phyloP scores from a whole-genome alignment of 176 grass and related monocot species.

The Pharus latifolius region DNA sequence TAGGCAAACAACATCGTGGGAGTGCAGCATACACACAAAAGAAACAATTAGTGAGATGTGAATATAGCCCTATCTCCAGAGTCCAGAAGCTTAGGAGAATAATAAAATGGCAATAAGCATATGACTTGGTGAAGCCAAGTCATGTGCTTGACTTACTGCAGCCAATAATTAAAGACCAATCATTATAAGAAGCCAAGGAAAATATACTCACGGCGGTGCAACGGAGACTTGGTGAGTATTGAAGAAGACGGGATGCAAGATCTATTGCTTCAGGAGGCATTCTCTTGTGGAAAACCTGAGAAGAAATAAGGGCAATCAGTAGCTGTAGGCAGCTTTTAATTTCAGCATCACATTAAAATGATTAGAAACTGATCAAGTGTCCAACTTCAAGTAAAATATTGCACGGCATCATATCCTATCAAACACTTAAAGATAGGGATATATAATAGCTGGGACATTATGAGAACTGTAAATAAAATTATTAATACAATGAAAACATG shows the following conservation, averaged over 20 bases:
- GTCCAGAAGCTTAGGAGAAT: too few relatives aligned
- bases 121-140: too few relatives aligned
- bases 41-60: neutral
- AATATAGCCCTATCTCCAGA: too few relatives aligned
- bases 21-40: neutral
- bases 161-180: neutral
- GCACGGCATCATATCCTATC: neutral
- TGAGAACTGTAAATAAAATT: neutral
- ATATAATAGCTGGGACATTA: neutral
- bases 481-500: neutral
- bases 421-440: neutral
- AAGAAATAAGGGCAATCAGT: neutral
- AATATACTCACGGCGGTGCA: slow-evolving; percentile 39
- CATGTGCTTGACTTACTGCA: neutral
- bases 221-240: slow-evolving; percentile 53
- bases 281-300: slow-evolving; percentile 51
- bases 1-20: neutral
- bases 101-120: too few relatives aligned
- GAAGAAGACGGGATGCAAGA: slow-evolving; percentile 47
- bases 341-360: neutral
- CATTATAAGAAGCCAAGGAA: neutral
- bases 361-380: neutral
- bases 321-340: neutral
- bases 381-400: neutral
- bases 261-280: slow-evolving; percentile 60